Conservation (phyloP, 139 green algal species). For the Chlamydomonas schloesseri region DNA sequence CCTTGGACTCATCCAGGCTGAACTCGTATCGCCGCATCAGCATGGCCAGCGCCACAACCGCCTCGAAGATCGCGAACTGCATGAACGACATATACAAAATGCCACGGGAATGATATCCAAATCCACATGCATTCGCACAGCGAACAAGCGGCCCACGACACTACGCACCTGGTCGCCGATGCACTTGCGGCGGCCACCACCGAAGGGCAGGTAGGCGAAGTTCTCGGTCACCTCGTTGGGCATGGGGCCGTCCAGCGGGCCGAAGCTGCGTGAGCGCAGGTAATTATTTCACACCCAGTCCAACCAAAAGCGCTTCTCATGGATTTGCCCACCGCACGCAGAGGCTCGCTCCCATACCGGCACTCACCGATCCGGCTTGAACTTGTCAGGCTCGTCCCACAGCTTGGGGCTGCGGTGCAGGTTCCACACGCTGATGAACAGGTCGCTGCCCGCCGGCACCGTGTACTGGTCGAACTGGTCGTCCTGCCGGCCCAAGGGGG, state of each 20-base stretch:
- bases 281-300: too few relatives aligned
- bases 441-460: slow-evolving; percentile 74
- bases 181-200: slow-evolving; percentile 86
- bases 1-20: slow-evolving; percentile 72
- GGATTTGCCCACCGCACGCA: too few relatives aligned
- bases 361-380: slow-evolving; percentile 71
- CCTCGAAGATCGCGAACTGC: slow-evolving; percentile 93
- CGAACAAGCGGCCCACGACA: too few relatives aligned
- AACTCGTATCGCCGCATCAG: slow-evolving; percentile 91
- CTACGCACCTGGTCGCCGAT: slow-evolving; percentile 81
- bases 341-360: too few relatives aligned
- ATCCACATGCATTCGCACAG: too few relatives aligned
- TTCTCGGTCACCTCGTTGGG: slow-evolving; percentile 80
- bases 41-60: slow-evolving; percentile 85
- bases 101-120: slow-evolving; percentile 50
- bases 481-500: slow-evolving; percentile 20
- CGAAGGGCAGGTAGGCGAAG: slow-evolving; percentile 91
- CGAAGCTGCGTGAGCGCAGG: slow-evolving; percentile 68
- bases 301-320: too few relatives aligned
- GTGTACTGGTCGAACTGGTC: slow-evolving; percentile 66
- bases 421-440: slow-evolving; percentile 95
- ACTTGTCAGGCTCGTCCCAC: slow-evolving; percentile 83
- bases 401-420: slow-evolving; percentile 77
- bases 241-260: slow-evolving; percentile 69
- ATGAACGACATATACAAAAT: too few relatives aligned